Conservation (phyloP, 108 stramenopile species). For the Pseudonitzschia delicatissima region DNA sequence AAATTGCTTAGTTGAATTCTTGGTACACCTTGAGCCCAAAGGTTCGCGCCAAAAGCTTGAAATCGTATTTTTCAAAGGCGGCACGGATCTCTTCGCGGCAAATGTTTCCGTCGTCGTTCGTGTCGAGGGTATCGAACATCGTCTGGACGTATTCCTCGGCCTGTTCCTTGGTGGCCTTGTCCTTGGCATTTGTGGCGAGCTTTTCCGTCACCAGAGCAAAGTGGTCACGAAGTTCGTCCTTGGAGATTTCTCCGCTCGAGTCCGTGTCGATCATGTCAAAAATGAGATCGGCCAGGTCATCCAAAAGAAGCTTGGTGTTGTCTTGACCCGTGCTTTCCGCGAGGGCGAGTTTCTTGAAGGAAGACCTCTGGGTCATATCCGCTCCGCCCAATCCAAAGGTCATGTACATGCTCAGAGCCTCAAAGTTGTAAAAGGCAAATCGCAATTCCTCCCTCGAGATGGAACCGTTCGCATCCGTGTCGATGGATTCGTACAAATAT, state of each 20-base stretch:
- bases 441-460: conserved; percentile 1
- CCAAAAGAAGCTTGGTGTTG: background rate
- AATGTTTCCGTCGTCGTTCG: background rate
- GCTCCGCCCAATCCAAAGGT: conserved; percentile 7
- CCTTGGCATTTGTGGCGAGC: background rate
- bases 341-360: background rate
- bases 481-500: conserved; percentile 8
- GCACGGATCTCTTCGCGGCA: background rate
- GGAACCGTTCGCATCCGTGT: background rate
- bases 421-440: conserved; percentile 11
- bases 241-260: background rate
- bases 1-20: too few species aligned
- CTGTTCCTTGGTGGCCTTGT: background rate
- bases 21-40: conserved; percentile 4
- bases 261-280: conserved; percentile 16
- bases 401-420: conserved; percentile 14
- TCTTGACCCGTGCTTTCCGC: background rate
- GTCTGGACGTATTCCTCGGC: conserved; percentile 6
- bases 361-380: background rate
- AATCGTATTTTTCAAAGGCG: conserved; percentile 11
- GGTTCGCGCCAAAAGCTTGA: background rate
- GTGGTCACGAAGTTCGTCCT: background rate
- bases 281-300: conserved; percentile 9
- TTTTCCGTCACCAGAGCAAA: background rate
- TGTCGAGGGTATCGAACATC: conserved; percentile 4